Evolutionary conservation across 2,329 filamentous ascomycete species (phyloP), one percentile per base, ranked within the genome.

Genomic region (Tolypocladium amazonense): DNA sequence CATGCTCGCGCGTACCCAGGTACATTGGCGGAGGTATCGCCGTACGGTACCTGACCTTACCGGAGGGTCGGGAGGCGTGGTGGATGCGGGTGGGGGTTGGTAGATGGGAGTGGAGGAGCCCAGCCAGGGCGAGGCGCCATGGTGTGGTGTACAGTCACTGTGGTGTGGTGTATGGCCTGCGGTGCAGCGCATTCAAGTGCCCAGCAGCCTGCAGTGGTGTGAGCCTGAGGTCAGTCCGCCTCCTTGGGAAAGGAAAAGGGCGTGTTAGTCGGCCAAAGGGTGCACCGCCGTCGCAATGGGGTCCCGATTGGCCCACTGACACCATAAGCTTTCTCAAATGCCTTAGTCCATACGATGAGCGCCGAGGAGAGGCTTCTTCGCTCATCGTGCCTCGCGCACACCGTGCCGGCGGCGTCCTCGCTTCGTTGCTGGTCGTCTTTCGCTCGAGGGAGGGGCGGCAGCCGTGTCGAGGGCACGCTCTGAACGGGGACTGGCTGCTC

Each of bases 301-400:
- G 12, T 53, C n/a, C 58, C 58, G 58, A 59, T 59, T 59, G 58
- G 52, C 58, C 53, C 58, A 39, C 58, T 33, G 53, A 52, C 58
- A 25, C 50, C 50, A 35, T 35, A 35, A 35, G 50, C 50, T 53
- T 53, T 35, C 30, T 27, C 41, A 25, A 25, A 25, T 37, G 35
- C 35, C 35, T 37, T 25, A 15, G 8, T 47, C n/a, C 47, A 30
- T 53, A n/a, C 50, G 27, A 30, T 33, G 23, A 18, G 43, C 45
- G 6, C 15, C 3, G 45, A 27, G 5, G 25, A 50, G 45, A 50
- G 45, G 6, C 14, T 27, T 25, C 39, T n/a, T 43, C 38, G 3
- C 45, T 30, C 15, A 9, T 27, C 14, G 25, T 18, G 43, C 43
- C 43, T 47, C 43, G 43, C n/a, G 41, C n/a, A 25, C 41, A 45